Evolutionary conservation across 495 filamentous ascomycete species (phyloP), one percentile per base, ranked within the genome.

Genomic region (Glarea lozoyensis): DNA sequence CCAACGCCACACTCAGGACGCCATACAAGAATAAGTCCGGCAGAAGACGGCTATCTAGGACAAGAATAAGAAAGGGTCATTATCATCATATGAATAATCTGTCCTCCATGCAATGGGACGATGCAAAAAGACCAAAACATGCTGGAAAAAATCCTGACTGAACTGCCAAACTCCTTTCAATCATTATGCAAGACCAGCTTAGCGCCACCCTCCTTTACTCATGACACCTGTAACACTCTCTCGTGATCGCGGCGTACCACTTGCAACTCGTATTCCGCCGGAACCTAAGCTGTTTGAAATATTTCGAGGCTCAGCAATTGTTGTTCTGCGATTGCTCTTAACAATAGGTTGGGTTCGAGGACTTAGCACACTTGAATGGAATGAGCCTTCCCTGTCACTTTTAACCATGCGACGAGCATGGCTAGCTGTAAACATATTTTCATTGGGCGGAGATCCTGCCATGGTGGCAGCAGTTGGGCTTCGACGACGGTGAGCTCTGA

Each of bases 401-500:
- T 75, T 81, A 17, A 79, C 78, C 79, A 86, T 84, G 11, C 82
- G 65, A 22, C 82, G 67, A 6, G 82, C 81, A 45, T 84, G 80
- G 13, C 73, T 73, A 19, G 81, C 76, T 4, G 79, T 80, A 65
- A 85, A 85, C 61, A 84, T 19, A 62, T 68, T 66, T 37, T 81
- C 79, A 35, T 62, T 72, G 1, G 76, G 75, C 19, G 79, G 75
- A 43, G 69, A 74, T 10, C 71, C 63, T 15, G 72, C 57, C 17
- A 68, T 67, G 4, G 60, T 63, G 10, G 51, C 48, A 36, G 73
- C 68, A 9, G 70, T 75, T 3, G 81, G 82, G 52, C 79, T 83
- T 43, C 81, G 72, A 13, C 79, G 72, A 24, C 79, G 76, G 23
- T 80, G 75, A 16, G 64, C 54, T 10, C 69, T 61, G 29, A 40